These are phyloP conservation scores for Thelephora ganbajun DNA, from an alignment of 768 basidiomycete genomes.

Conservation along the genomic window DNA sequence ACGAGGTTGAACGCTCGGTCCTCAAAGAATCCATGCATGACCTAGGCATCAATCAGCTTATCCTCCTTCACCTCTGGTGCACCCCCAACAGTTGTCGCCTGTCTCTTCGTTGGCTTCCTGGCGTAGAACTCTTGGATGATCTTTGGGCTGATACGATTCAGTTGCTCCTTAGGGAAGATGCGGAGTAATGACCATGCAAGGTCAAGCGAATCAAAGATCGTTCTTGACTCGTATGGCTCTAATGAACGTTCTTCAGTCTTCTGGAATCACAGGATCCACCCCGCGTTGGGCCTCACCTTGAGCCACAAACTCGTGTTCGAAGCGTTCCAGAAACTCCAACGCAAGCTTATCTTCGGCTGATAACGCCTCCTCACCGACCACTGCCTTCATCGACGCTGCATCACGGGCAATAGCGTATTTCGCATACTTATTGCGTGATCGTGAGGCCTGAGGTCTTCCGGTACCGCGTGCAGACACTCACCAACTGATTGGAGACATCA, in stretches of 20 bases:
- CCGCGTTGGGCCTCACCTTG: constrained; percentile 47
- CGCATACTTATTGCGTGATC: constrained; percentile 50
- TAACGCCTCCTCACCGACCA: constrained; percentile 96
- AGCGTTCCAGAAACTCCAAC: constrained; percentile 93
- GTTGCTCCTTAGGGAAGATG: constrained; percentile 97
- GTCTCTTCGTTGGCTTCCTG: constrained; percentile 57
- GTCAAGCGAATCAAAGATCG: constrained; percentile 94
- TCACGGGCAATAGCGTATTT: constrained; percentile 98
- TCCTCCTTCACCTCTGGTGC: constrained; percentile 30
- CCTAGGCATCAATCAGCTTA: constrained; percentile 45
- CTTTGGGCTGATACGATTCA: constrained; percentile 96
- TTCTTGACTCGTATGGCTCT: constrained; percentile 92
- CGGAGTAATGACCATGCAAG: constrained; percentile 93
- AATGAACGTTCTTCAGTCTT: background rate
- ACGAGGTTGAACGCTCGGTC: too few species aligned
- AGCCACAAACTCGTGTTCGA: constrained; percentile 93
- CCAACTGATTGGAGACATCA: constrained; percentile 97
- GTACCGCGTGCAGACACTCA: constrained; percentile 23
- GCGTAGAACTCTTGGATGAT: constrained; percentile 90
- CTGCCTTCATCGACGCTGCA: constrained; percentile 97
- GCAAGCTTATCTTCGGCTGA: constrained; percentile 93
- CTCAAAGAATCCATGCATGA: background rate
- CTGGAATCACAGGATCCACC: background rate
- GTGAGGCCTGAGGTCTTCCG: constrained; percentile 5
- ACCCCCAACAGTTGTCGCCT: constrained; percentile 35